These are phyloP conservation scores for Tetracentron sinense DNA, from an alignment of 164 flowering plant species.

Conservation along the genomic window DNA sequence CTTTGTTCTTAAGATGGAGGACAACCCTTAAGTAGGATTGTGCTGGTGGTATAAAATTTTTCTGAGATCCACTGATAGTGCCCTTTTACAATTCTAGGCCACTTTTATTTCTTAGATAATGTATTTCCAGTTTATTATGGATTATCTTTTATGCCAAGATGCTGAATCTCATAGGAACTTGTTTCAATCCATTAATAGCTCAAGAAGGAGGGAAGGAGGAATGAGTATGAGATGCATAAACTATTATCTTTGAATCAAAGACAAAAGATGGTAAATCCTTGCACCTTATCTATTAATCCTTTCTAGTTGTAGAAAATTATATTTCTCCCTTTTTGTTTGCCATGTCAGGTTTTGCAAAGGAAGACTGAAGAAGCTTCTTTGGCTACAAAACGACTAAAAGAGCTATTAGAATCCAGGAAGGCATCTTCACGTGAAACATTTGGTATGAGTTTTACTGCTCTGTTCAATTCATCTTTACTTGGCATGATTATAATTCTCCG, in stretches of 20 bases:
- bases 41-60: too few species aligned
- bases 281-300: background rate
- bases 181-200: slow-evolving; percentile 48
- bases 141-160: background rate
- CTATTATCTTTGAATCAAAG: slow-evolving; percentile 87
- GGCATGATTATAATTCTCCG: background rate
- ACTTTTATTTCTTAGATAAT: too few species aligned
- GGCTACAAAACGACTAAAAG: slow-evolving; percentile 93
- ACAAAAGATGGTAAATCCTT: slow-evolving; percentile 77
- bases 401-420: slow-evolving; percentile 81
- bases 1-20: too few species aligned
- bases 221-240: slow-evolving; percentile 98
- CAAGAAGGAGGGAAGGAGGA: slow-evolving; percentile 96
- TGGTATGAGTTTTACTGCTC: slow-evolving; percentile 24
- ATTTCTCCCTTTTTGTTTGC: slow-evolving; percentile 3
- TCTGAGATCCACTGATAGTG: too few species aligned
- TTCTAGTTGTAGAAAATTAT: background rate
- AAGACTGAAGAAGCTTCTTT: slow-evolving; percentile 95
- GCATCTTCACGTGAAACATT: slow-evolving; percentile 64
- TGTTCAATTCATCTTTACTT: background rate
- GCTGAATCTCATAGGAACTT: background rate
- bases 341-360: slow-evolving; percentile 79
- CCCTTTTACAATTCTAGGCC: too few species aligned
- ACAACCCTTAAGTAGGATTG: too few species aligned
- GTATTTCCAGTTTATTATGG: background rate